A percentile compares a stretch with the other conserved stretches of the same genome.
phyloP scores from a whole-genome alignment of 1,139 yeast species.

The Geotrichum fermentans region DNA sequence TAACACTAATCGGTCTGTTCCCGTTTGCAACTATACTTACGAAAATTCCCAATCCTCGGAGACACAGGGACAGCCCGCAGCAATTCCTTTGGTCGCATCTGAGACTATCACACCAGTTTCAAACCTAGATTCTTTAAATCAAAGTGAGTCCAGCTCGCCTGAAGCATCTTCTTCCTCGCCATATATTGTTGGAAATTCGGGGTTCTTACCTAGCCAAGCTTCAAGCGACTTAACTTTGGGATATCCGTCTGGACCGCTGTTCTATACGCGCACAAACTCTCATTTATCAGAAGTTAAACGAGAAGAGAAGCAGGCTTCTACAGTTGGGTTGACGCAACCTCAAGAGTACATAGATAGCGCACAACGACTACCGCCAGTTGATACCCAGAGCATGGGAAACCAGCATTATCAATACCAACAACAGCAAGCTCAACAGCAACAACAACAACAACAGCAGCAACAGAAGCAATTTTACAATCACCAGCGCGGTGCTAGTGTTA shows the following conservation, averaged over 20 bases:
- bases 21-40: conserved; percentile 14
- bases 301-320: background rate
- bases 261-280: background rate
- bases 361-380: background rate
- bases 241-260: background rate
- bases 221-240: background rate
- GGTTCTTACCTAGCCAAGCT: conserved; percentile 1
- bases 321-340: too few relatives aligned
- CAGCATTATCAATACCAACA: conserved; percentile 5
- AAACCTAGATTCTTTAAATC: background rate
- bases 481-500: conserved; percentile 1
- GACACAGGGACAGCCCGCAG: background rate
- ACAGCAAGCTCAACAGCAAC: background rate
- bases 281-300: background rate
- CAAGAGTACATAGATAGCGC: background rate
- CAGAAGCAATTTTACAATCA: background rate
- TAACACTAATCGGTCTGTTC: background rate
- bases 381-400: background rate
- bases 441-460: conserved; percentile 1
- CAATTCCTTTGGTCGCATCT: background rate
- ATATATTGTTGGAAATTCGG: background rate
- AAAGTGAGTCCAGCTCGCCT: background rate
- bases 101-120: background rate
- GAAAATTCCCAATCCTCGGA: background rate
- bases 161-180: background rate